Base-by-base conservation (phyloP, 176 grass and related monocot genomes). In the Cenchrus purpureus region DNA sequence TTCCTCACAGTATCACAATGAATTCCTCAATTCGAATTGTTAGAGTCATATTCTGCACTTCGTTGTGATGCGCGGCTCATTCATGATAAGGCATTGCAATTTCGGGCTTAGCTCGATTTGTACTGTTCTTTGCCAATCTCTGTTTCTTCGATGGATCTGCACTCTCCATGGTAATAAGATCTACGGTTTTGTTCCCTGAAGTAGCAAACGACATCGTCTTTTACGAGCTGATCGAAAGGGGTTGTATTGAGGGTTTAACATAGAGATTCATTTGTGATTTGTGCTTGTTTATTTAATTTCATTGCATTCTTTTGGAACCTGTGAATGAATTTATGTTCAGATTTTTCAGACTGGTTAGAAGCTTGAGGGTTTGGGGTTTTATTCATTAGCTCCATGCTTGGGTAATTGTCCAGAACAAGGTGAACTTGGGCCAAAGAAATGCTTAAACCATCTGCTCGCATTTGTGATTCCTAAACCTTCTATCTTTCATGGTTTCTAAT, bases 31-130 rank as follows among this genome's bases (percentile, higher is more conserved):
- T 68, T 52, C 45, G 17, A 13, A 54, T 10, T 17, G 64, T 6
- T 78, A 34, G 3, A 32, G 15, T 52, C 28, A 7, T 59, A 59
- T 44, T 52, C 7, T 46, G 52, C 20, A 31, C 51, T 71, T 76
- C 29, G 64, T 12, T 61, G 5, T n/a, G 73, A 29, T 51, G 28
- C 71, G 29, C 14, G 49, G 31, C 51, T 64, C 17, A 34, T 65
- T 84, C 25, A 29, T n/a, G 79, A 37, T 40, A 68, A 31, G 54
- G n/a, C 29, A 58, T 9, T 67, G 13, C 50, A 67, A 11, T 82
- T 56, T 20, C 2, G 55, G 51, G 37, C 25, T 9, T 69, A 49
- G 12, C 5, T 9, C 66, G 43, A 10, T 57, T 86, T 19, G 48
- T 65, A 19, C 28, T 49, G 45, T 66, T 76, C 42, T 0, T 48